Conservation (phyloP, 768 basidiomycete genomes). For the Mycena maculata region DNA sequence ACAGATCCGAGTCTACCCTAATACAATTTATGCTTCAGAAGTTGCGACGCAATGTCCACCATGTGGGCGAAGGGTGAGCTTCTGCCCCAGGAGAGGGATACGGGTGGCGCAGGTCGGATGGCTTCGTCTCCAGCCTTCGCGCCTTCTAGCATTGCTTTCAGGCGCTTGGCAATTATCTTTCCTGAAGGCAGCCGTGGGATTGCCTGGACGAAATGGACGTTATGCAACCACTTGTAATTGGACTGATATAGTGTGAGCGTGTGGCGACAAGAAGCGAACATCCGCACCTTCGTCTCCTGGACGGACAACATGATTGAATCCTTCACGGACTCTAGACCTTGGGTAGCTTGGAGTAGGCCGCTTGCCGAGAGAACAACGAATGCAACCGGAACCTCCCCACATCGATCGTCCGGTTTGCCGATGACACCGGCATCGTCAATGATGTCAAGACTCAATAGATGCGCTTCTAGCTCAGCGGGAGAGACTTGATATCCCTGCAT, state of each 20-base stretch:
- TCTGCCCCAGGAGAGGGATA: no score
- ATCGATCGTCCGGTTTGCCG: neutral
- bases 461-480: conserved; percentile 11
- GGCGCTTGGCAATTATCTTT: no score
- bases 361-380: neutral
- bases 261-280: neutral
- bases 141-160: no score
- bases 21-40: no score
- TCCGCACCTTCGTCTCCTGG: neutral
- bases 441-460: neutral
- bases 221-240: neutral
- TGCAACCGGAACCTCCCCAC: neutral
- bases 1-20: no score
- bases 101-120: no score
- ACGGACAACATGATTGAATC: neutral
- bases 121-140: no score
- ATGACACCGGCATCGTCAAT: conserved; percentile 8
- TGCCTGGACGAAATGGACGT: neutral
- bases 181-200: neutral
- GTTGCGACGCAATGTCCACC: no score
- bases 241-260: neutral
- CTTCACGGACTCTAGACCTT: neutral
- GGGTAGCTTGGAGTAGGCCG: neutral
- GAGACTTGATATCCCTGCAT: conserved; percentile 18
- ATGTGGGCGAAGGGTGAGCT: no score